Evolutionary conservation across 495 filamentous ascomycete species (phyloP).

Genomic region (Penicillium cosmopolitanum): DNA sequence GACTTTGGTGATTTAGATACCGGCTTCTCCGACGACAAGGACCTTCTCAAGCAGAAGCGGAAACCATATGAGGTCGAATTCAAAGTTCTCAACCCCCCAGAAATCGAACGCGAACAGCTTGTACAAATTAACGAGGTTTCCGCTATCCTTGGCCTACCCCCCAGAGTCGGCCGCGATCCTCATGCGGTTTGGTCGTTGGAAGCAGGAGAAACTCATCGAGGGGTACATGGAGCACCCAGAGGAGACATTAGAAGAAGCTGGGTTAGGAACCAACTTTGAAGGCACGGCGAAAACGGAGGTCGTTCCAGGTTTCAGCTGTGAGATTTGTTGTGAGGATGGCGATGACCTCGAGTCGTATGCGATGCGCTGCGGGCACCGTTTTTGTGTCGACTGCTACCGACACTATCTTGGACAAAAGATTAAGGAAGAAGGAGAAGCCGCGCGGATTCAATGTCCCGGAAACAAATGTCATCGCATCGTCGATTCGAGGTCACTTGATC

Average conservation of each 20-base stretch:
- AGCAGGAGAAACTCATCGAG: constrained; percentile 92
- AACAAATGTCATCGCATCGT: constrained; percentile 88
- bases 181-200: constrained; percentile 87
- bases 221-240: constrained; percentile 87
- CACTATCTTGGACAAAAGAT: constrained; percentile 93
- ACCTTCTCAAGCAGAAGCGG: constrained; percentile 66
- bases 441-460: constrained; percentile 89
- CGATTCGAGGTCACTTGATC: constrained; percentile 82
- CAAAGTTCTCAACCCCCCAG: constrained; percentile 74
- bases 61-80: constrained; percentile 84
- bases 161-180: constrained; percentile 89
- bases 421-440: constrained; percentile 90
- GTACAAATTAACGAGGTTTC: constrained; percentile 86
- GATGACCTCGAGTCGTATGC: constrained; percentile 83
- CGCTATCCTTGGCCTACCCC: constrained; percentile 80
- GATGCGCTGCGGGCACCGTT: constrained; percentile 95
- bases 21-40: constrained; percentile 77
- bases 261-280: constrained; percentile 69
- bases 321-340: constrained; percentile 94
- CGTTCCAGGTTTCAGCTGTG: constrained; percentile 80
- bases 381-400: constrained; percentile 89
- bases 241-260: constrained; percentile 80
- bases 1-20: constrained; percentile 79
- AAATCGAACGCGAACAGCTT: constrained; percentile 83
- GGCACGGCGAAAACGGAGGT: constrained; percentile 66